Evolutionary conservation across 2,329 filamentous ascomycete species (phyloP), one percentile per base, ranked within the genome.

Genomic region (Fusarium continuum): DNA sequence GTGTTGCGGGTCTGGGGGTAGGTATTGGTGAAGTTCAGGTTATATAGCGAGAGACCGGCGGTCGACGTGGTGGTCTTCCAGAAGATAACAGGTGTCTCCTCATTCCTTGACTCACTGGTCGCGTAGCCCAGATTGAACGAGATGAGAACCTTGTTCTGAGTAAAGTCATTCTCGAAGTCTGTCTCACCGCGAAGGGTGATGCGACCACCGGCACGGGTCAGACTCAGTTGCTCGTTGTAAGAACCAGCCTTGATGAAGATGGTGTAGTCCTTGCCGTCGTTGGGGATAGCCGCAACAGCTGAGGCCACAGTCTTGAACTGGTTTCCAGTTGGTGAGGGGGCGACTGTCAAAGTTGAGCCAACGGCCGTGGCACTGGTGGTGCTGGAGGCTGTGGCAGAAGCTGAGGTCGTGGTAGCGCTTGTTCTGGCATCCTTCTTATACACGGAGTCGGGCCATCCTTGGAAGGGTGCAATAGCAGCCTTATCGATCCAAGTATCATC

Each of bases 1-100:
- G 80, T 80, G 31, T 81, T 75, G 8, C 77, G 70, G 4, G 51
- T 81, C 62, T 82, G 80, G 5, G 73, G 75, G 52, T 77, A 80
- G 0, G 74, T 76, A 64, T 83, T 83, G n/a, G 75, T 74, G 7
- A 83, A 74, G 60, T 82, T 86, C 68, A 89, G 76, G 61, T 89
- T 89, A 75, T 89, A 89, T 22, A 88, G 73, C 56, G 82, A 83
- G 52, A 88, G 74, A 53, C 82, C 80, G 8, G 74, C 70, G 1
- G 78, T 77, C 55, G 70, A 52, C 1, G 72, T 77, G 51, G 79
- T 81, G 48, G 79, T 81, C 71, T 81, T 81, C 45, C 74, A 74
- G 60, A 79, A 76, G 36, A 82, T 73, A 9, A 81, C 73, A 0
- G 79, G 79, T 0, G 80, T 82, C 36, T 73, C 63, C 53, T 82